phyloP scores from a whole-genome alignment of 2,329 filamentous ascomycete genomes.

The Blastomyces emzantsi region DNA sequence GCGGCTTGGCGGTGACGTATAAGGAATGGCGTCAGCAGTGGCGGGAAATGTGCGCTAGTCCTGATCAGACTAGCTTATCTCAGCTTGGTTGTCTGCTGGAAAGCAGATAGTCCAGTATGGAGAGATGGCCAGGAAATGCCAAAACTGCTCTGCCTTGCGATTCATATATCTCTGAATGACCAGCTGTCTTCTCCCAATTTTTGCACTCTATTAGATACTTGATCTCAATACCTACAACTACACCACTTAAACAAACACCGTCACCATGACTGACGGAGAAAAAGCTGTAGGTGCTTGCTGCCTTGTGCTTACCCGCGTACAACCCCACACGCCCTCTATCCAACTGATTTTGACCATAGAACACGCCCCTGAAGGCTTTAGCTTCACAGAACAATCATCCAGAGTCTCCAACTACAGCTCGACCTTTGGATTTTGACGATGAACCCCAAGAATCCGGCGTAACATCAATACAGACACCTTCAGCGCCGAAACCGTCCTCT shows the following conservation, averaged over 20 bases:
- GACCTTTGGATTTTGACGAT: slow-evolving; percentile 50
- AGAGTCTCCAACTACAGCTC: slow-evolving; percentile 48
- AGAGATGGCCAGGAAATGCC: no score
- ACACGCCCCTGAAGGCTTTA: slow-evolving; percentile 30
- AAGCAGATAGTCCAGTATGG: no score
- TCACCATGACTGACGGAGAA: slow-evolving; percentile 15
- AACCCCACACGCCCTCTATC: slow-evolving; percentile 13
- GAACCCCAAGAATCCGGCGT: slow-evolving; percentile 40
- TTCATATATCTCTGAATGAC: background rate
- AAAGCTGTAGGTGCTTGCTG: slow-evolving; percentile 9
- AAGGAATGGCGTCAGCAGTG: slow-evolving; percentile 4
- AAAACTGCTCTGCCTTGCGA: background rate
- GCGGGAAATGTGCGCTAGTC: background rate
- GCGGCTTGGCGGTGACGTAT: slow-evolving; percentile 1
- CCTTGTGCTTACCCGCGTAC: slow-evolving; percentile 5
- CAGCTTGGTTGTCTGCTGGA: background rate
- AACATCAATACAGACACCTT: slow-evolving; percentile 22
- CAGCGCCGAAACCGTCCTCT: slow-evolving; percentile 20
- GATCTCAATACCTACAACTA: background rate
- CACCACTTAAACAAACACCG: background rate
- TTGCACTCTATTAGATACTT: background rate
- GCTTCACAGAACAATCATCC: slow-evolving; percentile 25
- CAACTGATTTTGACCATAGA: slow-evolving; percentile 22
- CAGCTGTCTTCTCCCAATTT: background rate
- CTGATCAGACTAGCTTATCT: background rate